Base-by-base conservation (phyloP, 139 green algal species). In the Tetraselmis striata region DNA sequence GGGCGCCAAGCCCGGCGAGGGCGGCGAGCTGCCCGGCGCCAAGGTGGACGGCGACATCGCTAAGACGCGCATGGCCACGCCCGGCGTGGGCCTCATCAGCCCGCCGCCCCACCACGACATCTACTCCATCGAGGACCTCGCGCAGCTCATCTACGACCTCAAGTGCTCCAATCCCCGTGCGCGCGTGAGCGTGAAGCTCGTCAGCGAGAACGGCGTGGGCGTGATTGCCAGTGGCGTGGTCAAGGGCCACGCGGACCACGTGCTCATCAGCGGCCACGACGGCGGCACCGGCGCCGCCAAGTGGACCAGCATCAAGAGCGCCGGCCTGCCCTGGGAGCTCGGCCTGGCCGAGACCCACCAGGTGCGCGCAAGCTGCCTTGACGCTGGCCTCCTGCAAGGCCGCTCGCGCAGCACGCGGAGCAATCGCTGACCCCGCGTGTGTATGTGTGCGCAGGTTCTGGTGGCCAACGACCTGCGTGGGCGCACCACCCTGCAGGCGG, bases 41-140 rank as follows among this genome's bases (percentile, higher is more conserved):
- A 98, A 98, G 89, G 95, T 97, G 2, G 77, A 91, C 80, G 93
- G 93, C 45, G 93, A 98, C 85, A 98, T 98, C 80, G 92, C 95
- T 1, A 83, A 89, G 25, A 98, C 95, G 5, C 89, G 95, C 29
- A 90, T 90, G 81, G 94, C 90, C 81, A 98, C 95, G 23, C 88
- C 95, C 0, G 95, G 95, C 59, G 95, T 98, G 76, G 95, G 95
- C 80, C 89, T 95, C 81, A 95, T 95, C 83, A 94, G 2, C 79
- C 97, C 97, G 2, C 97, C 97, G 0, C 97, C 97, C 22, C 97
- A 99, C 93, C 97, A 99, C 87, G 97, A 99, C 92, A 99, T 99
- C 89, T 99, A 99, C 93, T 99, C 96, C 80, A 99, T 99, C 80
- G 97, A 99, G 93, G 97, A 99, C 84, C 93, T 99, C 59, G 94